Evolutionary conservation across 2,329 filamentous ascomycete genomes (phyloP).

Genomic region (Seiridium cupressi): DNA sequence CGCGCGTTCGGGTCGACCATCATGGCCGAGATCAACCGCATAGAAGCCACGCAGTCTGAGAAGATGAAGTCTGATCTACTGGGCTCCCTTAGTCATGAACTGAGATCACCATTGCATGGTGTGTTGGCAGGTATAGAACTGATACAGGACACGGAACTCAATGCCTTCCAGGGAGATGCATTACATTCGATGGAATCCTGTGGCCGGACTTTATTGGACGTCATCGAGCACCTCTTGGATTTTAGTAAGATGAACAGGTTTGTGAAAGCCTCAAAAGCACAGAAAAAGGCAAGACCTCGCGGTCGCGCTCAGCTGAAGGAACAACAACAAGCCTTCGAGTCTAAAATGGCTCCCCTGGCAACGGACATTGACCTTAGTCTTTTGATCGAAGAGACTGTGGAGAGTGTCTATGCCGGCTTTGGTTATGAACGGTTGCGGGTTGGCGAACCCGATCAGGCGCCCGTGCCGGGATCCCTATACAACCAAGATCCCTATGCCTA

Average conservation of each 20-base stretch:
- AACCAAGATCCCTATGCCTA: neutral
- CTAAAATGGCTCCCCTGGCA: conserved; percentile 20
- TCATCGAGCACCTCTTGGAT: conserved; percentile 50
- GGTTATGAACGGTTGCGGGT: conserved; percentile 24
- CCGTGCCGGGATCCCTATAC: neutral
- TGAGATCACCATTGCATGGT: conserved; percentile 60
- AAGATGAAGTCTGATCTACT: conserved; percentile 56
- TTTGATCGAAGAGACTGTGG: conserved; percentile 44
- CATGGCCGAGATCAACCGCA: conserved; percentile 52
- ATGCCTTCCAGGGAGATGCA: conserved; percentile 43
- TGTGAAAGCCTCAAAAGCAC: conserved; percentile 11
- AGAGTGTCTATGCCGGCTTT: conserved; percentile 45
- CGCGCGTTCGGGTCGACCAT: conserved; percentile 50
- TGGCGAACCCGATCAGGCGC: neutral
- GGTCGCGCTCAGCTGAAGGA: conserved; percentile 6
- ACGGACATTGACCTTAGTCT: conserved; percentile 33
- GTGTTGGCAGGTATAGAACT: conserved; percentile 54
- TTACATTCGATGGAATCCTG: conserved; percentile 49
- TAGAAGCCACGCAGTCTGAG: conserved; percentile 34
- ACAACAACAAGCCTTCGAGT: conserved; percentile 12
- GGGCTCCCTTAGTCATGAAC: conserved; percentile 58
- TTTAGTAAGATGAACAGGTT: conserved; percentile 53
- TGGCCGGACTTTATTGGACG: conserved; percentile 50
- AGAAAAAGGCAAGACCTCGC: conserved; percentile 11
- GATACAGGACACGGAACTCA: conserved; percentile 48